phyloP scores from a whole-genome alignment of 225 moss, liverwort and hornwort species.

The Ulota crispa region DNA sequence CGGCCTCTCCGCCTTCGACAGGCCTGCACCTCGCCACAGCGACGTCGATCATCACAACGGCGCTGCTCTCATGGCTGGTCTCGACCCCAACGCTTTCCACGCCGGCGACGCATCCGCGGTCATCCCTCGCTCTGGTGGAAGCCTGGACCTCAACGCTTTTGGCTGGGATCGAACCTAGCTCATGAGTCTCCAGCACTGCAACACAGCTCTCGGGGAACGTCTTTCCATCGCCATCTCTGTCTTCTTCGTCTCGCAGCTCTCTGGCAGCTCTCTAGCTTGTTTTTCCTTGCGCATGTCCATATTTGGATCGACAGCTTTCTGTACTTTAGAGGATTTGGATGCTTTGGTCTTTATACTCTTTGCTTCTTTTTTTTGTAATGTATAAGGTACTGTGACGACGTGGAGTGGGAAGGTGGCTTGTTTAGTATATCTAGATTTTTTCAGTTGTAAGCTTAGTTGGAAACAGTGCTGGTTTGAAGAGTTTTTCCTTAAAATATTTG shows the following conservation, averaged over 20 bases:
- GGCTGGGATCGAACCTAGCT: constrained; percentile 48
- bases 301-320: neutral
- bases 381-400: neutral
- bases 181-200: too few relatives aligned
- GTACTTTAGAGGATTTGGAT: neutral
- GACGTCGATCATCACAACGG: constrained; percentile 3
- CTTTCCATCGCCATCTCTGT: neutral
- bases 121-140: constrained; percentile 25
- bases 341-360: neutral
- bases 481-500: neutral
- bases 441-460: neutral
- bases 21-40: constrained; percentile 41
- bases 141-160: constrained; percentile 50
- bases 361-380: neutral
- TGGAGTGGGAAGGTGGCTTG: neutral
- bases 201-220: too few relatives aligned
- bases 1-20: constrained; percentile 42
- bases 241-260: too few relatives aligned
- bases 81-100: constrained; percentile 4
- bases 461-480: neutral
- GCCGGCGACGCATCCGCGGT: constrained; percentile 15
- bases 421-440: neutral
- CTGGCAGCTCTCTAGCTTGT: neutral
- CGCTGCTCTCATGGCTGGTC: constrained; percentile 9
- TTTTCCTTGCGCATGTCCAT: neutral